A percentile compares a stretch with the other conserved stretches of the same genome.
phyloP scores from a whole-genome alignment of 73 alveolate species.

The Tetrahymena malaccensis region DNA sequence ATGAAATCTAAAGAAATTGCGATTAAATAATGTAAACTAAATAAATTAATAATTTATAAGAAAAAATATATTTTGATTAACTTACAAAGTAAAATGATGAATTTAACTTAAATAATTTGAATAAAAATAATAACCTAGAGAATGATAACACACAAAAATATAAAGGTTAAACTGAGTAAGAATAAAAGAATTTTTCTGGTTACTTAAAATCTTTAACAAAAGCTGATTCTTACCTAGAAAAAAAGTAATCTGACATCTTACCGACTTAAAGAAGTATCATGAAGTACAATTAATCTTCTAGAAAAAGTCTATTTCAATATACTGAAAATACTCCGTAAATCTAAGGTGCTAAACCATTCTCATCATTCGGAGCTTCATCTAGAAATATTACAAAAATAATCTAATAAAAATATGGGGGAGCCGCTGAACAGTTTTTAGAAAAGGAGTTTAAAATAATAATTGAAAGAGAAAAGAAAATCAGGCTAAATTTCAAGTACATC shows the following conservation, averaged over 20 bases:
- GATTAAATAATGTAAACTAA: neutral
- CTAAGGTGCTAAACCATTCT: neutral
- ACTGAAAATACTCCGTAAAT: neutral
- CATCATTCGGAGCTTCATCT: neutral
- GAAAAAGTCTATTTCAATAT: neutral
- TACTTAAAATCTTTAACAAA: neutral
- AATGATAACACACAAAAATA: neutral
- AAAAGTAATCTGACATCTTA: neutral
- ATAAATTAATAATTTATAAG: neutral
- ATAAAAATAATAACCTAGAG: too few species aligned
- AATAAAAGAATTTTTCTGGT: neutral
- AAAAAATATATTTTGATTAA: too few species aligned
- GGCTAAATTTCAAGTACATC: neutral
- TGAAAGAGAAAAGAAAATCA: neutral
- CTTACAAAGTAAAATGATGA: neutral
- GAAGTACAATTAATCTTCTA: neutral
- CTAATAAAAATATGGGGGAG: neutral
- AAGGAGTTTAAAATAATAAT: neutral
- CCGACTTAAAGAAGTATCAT: neutral
- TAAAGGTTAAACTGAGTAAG: neutral
- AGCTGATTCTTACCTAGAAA: neutral
- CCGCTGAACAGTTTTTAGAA: neutral
- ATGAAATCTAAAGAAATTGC: neutral
- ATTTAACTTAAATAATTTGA: neutral
- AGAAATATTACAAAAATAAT: neutral